Evolutionary conservation across 2,329 filamentous ascomycete genomes (phyloP).

Genomic region (Aspergillus clavatus): DNA sequence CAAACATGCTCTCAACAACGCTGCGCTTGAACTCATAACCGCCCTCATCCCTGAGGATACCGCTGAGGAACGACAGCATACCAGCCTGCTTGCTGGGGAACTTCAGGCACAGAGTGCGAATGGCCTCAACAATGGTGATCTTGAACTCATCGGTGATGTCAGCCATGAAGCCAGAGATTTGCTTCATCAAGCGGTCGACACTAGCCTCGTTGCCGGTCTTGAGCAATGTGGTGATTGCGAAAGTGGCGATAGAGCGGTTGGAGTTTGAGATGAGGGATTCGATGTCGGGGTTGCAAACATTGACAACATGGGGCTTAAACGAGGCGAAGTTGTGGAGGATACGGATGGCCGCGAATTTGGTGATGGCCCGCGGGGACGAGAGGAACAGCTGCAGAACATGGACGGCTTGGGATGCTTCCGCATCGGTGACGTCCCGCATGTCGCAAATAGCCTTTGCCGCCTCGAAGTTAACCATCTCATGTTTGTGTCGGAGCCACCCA

Average conservation of each 20-base stretch:
- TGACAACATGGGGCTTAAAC: slow-evolving; percentile 90
- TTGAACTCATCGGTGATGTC: slow-evolving; percentile 99
- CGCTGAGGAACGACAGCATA: slow-evolving; percentile 94
- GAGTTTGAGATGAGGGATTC: slow-evolving; percentile 94
- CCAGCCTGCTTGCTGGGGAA: slow-evolving; percentile 97
- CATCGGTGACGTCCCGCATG: slow-evolving; percentile 86
- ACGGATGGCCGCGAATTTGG: slow-evolving; percentile 93
- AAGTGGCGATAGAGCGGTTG: slow-evolving; percentile 96
- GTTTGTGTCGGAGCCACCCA: slow-evolving; percentile 96
- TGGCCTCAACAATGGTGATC: slow-evolving; percentile 98
- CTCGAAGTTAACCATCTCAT: slow-evolving; percentile 99
- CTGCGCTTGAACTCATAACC: slow-evolving; percentile 98
- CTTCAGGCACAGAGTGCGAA: slow-evolving; percentile 92
- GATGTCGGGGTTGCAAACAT: slow-evolving; percentile 93
- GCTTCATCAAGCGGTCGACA: slow-evolving; percentile 96
- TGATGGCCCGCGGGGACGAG: slow-evolving; percentile 88
- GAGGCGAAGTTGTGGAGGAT: slow-evolving; percentile 95
- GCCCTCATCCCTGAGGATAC: slow-evolving; percentile 93
- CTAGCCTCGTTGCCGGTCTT: slow-evolving; percentile 98
- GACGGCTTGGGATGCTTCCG: slow-evolving; percentile 84
- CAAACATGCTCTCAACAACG: slow-evolving; percentile 98
- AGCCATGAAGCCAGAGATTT: slow-evolving; percentile 96
- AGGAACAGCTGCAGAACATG: slow-evolving; percentile 96
- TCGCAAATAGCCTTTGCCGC: slow-evolving; percentile 97
- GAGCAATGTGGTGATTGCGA: slow-evolving; percentile 93